phyloP scores from a whole-genome alignment of 2,329 filamentous ascomycete species.

The Neofusicoccum laricinum region DNA sequence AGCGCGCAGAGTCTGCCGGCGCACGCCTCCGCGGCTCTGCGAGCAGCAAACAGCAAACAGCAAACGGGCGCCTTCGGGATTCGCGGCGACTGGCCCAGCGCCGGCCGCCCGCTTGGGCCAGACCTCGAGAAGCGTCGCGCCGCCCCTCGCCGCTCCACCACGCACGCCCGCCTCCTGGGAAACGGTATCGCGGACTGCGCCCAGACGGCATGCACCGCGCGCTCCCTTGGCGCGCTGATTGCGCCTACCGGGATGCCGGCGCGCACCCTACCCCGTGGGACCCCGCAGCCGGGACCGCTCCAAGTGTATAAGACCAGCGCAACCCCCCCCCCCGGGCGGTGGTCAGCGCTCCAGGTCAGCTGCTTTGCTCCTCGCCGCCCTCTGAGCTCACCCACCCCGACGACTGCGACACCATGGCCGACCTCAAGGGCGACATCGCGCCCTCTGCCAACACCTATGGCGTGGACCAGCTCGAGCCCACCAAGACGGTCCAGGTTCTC shows the following conservation, averaged over 20 bases:
- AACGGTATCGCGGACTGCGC: background rate
- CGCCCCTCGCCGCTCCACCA: background rate
- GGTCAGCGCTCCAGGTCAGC: background rate
- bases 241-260: background rate
- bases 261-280: background rate
- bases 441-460: conserved; percentile 10
- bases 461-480: conserved; percentile 29
- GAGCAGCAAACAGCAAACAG: background rate
- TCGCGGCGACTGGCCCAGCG: background rate
- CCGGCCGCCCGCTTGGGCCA: background rate
- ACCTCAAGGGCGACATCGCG: background rate
- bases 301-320: background rate
- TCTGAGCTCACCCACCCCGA: background rate
- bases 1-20: background rate
- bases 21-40: background rate
- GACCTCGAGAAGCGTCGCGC: background rate
- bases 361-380: background rate
- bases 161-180: background rate
- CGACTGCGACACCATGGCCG: background rate
- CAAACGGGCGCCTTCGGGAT: background rate
- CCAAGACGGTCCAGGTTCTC: conserved; percentile 27
- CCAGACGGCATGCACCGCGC: conserved; percentile 2
- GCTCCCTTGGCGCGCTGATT: background rate
- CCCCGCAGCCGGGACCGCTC: background rate
- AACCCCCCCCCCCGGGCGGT: background rate